Conservation (phyloP, 2,329 filamentous ascomycete genomes). For the Colletotrichum somersetense region DNA sequence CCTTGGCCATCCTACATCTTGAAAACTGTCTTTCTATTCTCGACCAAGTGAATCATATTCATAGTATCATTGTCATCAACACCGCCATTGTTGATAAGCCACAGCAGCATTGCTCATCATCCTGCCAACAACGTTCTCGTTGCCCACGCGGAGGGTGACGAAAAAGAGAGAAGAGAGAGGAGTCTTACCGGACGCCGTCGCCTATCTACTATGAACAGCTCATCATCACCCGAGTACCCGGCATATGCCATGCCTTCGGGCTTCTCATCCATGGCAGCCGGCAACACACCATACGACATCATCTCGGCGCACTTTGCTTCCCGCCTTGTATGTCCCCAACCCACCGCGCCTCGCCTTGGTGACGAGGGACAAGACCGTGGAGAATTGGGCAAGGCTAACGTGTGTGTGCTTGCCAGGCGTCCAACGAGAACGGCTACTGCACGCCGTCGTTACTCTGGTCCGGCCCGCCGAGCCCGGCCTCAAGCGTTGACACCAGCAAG, state of each 20-base stretch:
- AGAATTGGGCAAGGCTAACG: background rate
- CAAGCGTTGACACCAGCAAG: constrained; percentile 34
- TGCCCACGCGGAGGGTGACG: background rate
- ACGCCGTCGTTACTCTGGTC: constrained; percentile 38
- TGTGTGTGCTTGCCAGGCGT: constrained; percentile 1
- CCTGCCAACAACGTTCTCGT: background rate
- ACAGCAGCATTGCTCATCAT: background rate
- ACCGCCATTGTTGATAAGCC: background rate
- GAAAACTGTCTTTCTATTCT: background rate
- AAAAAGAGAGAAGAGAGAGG: too few relatives aligned
- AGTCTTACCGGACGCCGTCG: background rate
- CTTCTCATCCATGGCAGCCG: constrained; percentile 11
- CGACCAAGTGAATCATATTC: constrained; percentile 3
- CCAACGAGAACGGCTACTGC: constrained; percentile 33
- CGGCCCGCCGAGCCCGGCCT: constrained; percentile 33
- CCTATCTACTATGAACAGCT: constrained; percentile 16
- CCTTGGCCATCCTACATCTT: constrained; percentile 18
- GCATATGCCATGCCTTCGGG: constrained; percentile 26
- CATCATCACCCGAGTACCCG: constrained; percentile 9
- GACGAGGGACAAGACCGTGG: too few relatives aligned
- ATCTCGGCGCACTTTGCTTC: constrained; percentile 40
- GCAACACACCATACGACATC: constrained; percentile 27
- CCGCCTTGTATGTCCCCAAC: constrained; percentile 20
- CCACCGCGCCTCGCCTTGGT: too few relatives aligned
- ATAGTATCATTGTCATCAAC: background rate